Evolutionary conservation across 345 rosid genomes (phyloP), one percentile per base, ranked within the genome.

Genomic region (Eutrema japonicum): DNA sequence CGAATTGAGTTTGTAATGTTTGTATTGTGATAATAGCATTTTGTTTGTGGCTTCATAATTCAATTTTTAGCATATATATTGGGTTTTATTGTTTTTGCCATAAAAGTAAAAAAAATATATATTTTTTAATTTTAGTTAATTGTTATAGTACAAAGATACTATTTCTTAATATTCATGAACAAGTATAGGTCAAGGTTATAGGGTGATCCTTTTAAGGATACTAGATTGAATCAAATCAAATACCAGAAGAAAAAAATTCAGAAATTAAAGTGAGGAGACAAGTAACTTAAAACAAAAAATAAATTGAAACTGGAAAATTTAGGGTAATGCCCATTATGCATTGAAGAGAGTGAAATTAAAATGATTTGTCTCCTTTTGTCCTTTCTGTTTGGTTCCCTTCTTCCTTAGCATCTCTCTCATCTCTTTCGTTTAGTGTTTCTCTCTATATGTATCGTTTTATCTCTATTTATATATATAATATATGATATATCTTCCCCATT

Each of bases 381-480:
- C 85, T 83, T 76, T 79, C 81, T 81, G 73, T 38, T 60, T 81
- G 89, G 92, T 90, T 88, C 82, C 98, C 91, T 86, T 86, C 82
- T 73, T 79, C 78, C 88, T 84, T 42, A 59, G 73, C 80, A 77
- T 77, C 68, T 64, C 47, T 56, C 40, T 37, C 53, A 36, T 62
- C 12, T 47, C 16, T 68, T 33, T 68, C 33, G 58, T 22, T 35
- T 0, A 57, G 13, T 38, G 59, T 40, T 59, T 66, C 55, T 47
- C 63, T 68, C 46, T 54, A 64, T 63, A 37, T 47, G 26, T 40
- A 68, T 10, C 37, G 35, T 16, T 40, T 66, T 9, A 74, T 41
- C 49, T 49, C 3, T 40, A 6, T 66, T 4, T 30, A 29, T 8
- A 10, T 7, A 11, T 38, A 52, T 50, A 37, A 9, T 7, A 10